Base-by-base conservation (phyloP, 1,139 yeast species). In the Sugiyamaella paludigena region DNA sequence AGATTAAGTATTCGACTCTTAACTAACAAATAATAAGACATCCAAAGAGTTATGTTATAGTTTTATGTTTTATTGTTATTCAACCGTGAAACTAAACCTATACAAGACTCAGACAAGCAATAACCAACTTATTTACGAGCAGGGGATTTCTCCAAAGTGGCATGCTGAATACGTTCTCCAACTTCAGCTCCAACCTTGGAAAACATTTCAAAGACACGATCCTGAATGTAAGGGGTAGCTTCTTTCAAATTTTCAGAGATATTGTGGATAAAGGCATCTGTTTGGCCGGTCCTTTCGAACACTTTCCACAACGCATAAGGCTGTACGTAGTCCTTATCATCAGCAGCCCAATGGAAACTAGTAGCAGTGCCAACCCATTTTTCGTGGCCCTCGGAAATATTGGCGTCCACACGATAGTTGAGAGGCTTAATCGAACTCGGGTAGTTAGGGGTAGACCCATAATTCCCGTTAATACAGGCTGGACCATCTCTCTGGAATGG, bases 281-380 rank as follows among this genome's bases (percentile, higher is more conserved):
- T 95, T 71, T 87, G 95, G 45, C 55, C 56, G 26, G 65, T 60
- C 65, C 73, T 82, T 52, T 83, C 85, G 67, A 85, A 77, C 41
- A 84, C 89, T 52, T 83, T 74, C 81, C 84, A 89, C 66, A 74
- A 69, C 60, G 67, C 73, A 71, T 84, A 76, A 62, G 96, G 77
- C 71, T 83, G 85, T 63, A 76, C 73, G 61, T 68, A 80, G 65
- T 87, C 95, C 50, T 82, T 83, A 39, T 78, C 78, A 33, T 24
- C 34, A 52, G 79, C 79, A 57, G 78, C 77, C 96, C 96, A 87
- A 73, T 86, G 92, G 81, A 80, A 85, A 60, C 91, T 88, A 58
- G 83, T 74, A 48, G 95, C 96, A 57, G 94, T 83, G 55, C 96
- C 96, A 49, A 75, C 70, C 88, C 95, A 87, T 53, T 79, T 76